Conservation (phyloP, 2,329 filamentous ascomycete species). For the Claviceps pusilla region DNA sequence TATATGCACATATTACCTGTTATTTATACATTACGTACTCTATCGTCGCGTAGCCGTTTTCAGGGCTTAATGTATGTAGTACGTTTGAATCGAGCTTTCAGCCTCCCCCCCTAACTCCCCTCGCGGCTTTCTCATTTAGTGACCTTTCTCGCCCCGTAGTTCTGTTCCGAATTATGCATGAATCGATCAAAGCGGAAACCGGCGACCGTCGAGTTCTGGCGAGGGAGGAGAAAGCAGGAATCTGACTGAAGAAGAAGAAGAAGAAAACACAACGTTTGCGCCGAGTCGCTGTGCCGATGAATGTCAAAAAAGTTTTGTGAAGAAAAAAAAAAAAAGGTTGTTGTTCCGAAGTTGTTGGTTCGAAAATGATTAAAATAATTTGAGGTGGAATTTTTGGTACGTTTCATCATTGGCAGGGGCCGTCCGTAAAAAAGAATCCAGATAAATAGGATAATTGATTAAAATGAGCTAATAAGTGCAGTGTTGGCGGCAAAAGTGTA, state of each 20-base stretch:
- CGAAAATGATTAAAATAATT: slow-evolving; percentile 18
- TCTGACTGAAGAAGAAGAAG: neutral
- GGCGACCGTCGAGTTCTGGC: neutral
- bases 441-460: slow-evolving; percentile 5
- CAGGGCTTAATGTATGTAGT: slow-evolving; percentile 17
- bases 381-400: slow-evolving; percentile 4
- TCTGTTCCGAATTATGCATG: slow-evolving; percentile 6
- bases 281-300: slow-evolving; percentile 26
- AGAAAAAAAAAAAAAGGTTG: slow-evolving; percentile 9
- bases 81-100: slow-evolving; percentile 7
- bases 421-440: slow-evolving; percentile 1
- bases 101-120: neutral
- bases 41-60: slow-evolving; percentile 16
- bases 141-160: slow-evolving; percentile 10
- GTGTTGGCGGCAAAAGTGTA: neutral
- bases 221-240: neutral
- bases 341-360: slow-evolving; percentile 5
- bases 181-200: neutral
- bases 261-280: slow-evolving; percentile 19
- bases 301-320: slow-evolving; percentile 22
- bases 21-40: slow-evolving; percentile 26
- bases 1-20: slow-evolving; percentile 23
- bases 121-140: neutral
- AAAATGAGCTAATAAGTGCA: slow-evolving; percentile 1
- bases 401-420: slow-evolving; percentile 14